These are phyloP conservation scores for Phylloporus sp. DNA, from an alignment of 768 basidiomycete genomes.

Conservation along the genomic window DNA sequence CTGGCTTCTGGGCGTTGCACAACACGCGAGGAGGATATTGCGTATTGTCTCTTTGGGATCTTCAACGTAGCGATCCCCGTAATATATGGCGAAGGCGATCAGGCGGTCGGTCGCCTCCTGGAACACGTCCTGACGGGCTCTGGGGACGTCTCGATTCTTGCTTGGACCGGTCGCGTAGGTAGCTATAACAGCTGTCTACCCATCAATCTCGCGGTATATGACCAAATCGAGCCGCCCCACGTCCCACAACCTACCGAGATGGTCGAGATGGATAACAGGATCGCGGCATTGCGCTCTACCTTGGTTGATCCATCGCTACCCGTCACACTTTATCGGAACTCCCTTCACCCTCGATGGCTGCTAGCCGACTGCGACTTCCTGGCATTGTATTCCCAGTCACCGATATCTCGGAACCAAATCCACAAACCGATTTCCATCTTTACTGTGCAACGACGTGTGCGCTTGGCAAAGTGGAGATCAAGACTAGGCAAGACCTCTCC, in stretches of 20 bases:
- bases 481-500: too few relatives aligned
- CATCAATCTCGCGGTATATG: background rate
- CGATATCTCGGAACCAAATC: background rate
- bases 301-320: background rate
- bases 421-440: background rate
- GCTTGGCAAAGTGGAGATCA: too few relatives aligned
- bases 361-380: background rate
- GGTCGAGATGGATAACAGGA: background rate
- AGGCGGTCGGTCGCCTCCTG: background rate
- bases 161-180: background rate
- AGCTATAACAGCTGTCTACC: background rate
- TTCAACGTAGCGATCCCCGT: background rate
- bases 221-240: background rate
- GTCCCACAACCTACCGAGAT: background rate
- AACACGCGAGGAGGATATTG: background rate
- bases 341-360: background rate
- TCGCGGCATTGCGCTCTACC: background rate
- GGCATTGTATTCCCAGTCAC: background rate
- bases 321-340: background rate
- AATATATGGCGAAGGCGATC: background rate
- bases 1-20: background rate
- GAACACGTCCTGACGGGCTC: background rate
- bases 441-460: too few relatives aligned
- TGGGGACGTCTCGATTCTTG: background rate
- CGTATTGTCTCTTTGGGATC: background rate